Conservation (phyloP, 805 yeast species). For the Torulaspora microellipsoides region DNA sequence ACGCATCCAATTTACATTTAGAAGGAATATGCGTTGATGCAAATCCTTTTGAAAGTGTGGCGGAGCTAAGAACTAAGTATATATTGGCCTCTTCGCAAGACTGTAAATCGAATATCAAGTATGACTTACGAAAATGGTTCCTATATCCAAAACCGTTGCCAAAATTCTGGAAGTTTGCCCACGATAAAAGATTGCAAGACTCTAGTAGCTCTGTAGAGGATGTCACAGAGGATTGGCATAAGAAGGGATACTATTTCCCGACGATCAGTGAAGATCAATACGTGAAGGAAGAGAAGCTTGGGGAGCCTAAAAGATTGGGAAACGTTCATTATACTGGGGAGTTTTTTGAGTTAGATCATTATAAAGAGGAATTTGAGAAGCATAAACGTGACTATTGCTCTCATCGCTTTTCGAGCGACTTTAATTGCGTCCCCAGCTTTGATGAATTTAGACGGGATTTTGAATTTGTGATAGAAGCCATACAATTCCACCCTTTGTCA, state of each 20-base stretch:
- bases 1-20: slow-evolving; percentile 12
- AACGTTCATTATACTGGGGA: slow-evolving; percentile 37
- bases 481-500: slow-evolving; percentile 17
- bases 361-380: slow-evolving; percentile 15
- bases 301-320: slow-evolving; percentile 3
- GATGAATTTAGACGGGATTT: slow-evolving; percentile 33
- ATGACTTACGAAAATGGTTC: slow-evolving; percentile 56
- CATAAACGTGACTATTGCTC: slow-evolving; percentile 3
- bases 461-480: slow-evolving; percentile 19
- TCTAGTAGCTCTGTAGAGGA: slow-evolving; percentile 8
- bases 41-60: slow-evolving; percentile 17
- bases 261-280: slow-evolving; percentile 9
- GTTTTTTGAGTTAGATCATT: slow-evolving; percentile 33
- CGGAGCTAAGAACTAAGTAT: slow-evolving; percentile 63
- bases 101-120: slow-evolving; percentile 67
- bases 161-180: slow-evolving; percentile 40
- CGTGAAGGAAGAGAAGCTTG: slow-evolving; percentile 3
- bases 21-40: slow-evolving; percentile 10
- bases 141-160: slow-evolving; percentile 74
- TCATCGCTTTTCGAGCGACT: neutral
- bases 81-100: slow-evolving; percentile 60
- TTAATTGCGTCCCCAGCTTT: slow-evolving; percentile 27
- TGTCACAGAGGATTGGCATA: slow-evolving; percentile 1
- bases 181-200: slow-evolving; percentile 25
- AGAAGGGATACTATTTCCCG: slow-evolving; percentile 15